Evolutionary conservation across 208 protist genomes (phyloP).

Genomic region (Wallacemonas sp.): DNA sequence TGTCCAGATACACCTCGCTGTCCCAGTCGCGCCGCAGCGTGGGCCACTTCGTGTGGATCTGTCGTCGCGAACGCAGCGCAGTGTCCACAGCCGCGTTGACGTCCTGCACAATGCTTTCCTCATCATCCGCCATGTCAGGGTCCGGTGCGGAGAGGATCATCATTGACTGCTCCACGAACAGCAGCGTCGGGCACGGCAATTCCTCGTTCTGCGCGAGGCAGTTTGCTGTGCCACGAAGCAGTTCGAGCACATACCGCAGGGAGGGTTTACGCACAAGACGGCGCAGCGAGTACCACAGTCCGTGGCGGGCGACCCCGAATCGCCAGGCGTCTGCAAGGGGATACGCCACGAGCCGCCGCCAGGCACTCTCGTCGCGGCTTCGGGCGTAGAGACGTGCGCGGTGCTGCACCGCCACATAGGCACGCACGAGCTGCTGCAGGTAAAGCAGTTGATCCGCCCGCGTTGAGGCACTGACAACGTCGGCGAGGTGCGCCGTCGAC

Average conservation of each 20-base stretch:
- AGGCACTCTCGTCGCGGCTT: slow-evolving; percentile 46
- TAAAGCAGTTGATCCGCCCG: slow-evolving; percentile 32
- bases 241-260: slow-evolving; percentile 21
- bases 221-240: slow-evolving; percentile 21
- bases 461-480: slow-evolving; percentile 9
- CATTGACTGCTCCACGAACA: slow-evolving; percentile 47
- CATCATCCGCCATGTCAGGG: slow-evolving; percentile 15
- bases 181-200: slow-evolving; percentile 54
- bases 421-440: slow-evolving; percentile 50
- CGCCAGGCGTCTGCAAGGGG: slow-evolving; percentile 41
- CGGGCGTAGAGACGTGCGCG: slow-evolving; percentile 59
- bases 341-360: slow-evolving; percentile 43
- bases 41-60: slow-evolving; percentile 19
- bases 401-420: slow-evolving; percentile 50
- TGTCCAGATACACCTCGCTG: slow-evolving; percentile 60
- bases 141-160: slow-evolving; percentile 4
- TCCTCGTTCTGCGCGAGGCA: slow-evolving; percentile 66
- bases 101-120: slow-evolving; percentile 25
- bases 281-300: slow-evolving; percentile 5
- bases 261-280: slow-evolving; percentile 8
- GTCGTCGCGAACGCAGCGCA: slow-evolving; percentile 14
- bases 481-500: slow-evolving; percentile 36
- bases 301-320: slow-evolving; percentile 49
- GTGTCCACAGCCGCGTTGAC: slow-evolving; percentile 27
- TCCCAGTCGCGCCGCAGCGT: slow-evolving; percentile 43